These are phyloP conservation scores for Durusdinium trenchii DNA, from an alignment of 73 alveolate species.

Conservation along the genomic window DNA sequence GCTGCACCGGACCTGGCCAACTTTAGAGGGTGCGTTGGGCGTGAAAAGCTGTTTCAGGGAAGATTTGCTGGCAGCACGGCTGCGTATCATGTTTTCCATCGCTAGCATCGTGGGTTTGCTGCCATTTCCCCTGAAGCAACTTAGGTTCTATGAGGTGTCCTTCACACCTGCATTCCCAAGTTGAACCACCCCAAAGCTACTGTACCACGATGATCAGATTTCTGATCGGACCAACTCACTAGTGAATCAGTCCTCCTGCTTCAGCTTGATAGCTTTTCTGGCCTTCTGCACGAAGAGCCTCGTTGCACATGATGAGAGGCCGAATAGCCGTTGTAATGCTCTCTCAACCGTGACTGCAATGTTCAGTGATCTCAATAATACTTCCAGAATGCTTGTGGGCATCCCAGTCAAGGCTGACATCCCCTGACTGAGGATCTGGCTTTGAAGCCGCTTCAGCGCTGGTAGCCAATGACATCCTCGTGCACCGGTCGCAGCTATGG, in stretches of 20 bases:
- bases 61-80: background rate
- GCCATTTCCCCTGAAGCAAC: slow-evolving; percentile 18
- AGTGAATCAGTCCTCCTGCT: background rate
- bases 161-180: slow-evolving; percentile 23
- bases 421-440: slow-evolving; percentile 8
- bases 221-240: background rate
- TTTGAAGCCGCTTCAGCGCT: background rate
- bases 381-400: too few species aligned
- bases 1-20: background rate
- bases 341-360: background rate
- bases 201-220: background rate
- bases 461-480: slow-evolving; percentile 16
- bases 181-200: background rate
- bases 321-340: background rate
- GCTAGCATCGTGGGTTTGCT: background rate
- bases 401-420: too few species aligned
- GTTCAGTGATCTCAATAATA: too few species aligned
- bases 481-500: background rate
- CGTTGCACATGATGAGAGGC: background rate
- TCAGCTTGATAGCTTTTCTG: background rate
- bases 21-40: background rate
- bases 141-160: slow-evolving; percentile 22
- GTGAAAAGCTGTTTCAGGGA: background rate
- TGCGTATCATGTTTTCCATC: background rate
- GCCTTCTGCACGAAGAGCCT: slow-evolving; percentile 30